Evolutionary conservation across 2,329 filamentous ascomycete genomes (phyloP), one percentile per base, ranked within the genome.

Genomic region (Conoideocrella luteorostrata): DNA sequence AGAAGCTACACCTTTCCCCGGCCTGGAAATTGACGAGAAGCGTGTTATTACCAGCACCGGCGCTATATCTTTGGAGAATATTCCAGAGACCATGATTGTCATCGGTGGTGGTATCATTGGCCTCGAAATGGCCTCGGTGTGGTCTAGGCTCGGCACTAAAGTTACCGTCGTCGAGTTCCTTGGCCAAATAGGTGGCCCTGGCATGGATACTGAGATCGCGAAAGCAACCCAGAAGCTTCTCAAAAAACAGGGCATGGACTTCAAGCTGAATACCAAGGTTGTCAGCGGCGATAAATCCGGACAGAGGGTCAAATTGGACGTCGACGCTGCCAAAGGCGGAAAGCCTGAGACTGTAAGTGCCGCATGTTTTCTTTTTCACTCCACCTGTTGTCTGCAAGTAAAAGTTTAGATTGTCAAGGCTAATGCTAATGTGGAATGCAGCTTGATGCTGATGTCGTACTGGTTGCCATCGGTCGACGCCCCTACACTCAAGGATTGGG

Each of bases 101-200:
- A 96, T 98, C 63, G 93, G 93, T 56, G 93, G 93, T 64, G 93
- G 93, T 66, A 98, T 98, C 67, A 98, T 98, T 61, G 93, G 93
- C 64, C 81, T 98, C 33, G 93, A 98, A 72, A 98, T 98, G 93
- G 88, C 74, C 52, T 97, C 91, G 42, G 93, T 98, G 43, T 98
- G 93, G 93, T 95, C 89, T 48, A 81, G 93, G 59, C 77, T 98
- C 49, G 93, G 93, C 51, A 69, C 89, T 52, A 88, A 97, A 70
- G 93, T 98, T 48, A 98, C 93, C 49, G 90, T 98, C 47, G 90
- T 98, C 46, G 93, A 98, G 71, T 98, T 93, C 72, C 75, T 98
- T 45, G 81, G 84, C 59, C 90, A 96, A 74, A 97, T 98, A 55
- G 93, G 93, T 68, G 93, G 93, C 46, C 93, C 93, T 39, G 93